A percentile compares a stretch with the other conserved stretches of the same genome.
These are phyloP conservation scores for Panicum hallii DNA, from an alignment of 202 grass and related monocot genomes.

Conservation along the genomic window DNA sequence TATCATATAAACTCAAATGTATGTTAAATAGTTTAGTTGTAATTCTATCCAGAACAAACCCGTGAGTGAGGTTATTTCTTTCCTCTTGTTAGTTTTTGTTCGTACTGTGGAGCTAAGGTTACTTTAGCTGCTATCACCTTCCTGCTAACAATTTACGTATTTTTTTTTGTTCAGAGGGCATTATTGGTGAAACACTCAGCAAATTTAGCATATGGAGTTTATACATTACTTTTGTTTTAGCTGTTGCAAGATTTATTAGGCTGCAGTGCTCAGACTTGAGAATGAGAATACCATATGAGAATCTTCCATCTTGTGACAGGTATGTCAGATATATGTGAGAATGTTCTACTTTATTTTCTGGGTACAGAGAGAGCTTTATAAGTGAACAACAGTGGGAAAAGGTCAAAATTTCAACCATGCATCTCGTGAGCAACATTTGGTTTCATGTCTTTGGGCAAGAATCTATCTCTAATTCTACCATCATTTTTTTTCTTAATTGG, in stretches of 20 bases:
- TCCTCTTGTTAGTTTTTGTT: slow-evolving; percentile 13
- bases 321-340: slow-evolving; percentile 44
- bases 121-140: slow-evolving; percentile 2
- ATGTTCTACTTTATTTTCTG: slow-evolving; percentile 4
- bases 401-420: neutral
- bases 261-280: slow-evolving; percentile 97
- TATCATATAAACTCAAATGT: neutral
- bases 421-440: neutral
- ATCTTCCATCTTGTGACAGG: slow-evolving; percentile 99
- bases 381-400: slow-evolving; percentile 20
- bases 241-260: slow-evolving; percentile 98
- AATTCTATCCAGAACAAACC: neutral
- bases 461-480: neutral
- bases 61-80: neutral
- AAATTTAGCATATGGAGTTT: slow-evolving; percentile 99
- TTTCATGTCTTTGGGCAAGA: neutral
- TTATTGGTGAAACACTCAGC: slow-evolving; percentile 98
- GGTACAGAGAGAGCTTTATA: neutral
- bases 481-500: neutral
- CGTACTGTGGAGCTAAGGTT: neutral
- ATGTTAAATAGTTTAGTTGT: slow-evolving; percentile 13
- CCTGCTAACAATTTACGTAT: slow-evolving; percentile 12
- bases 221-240: slow-evolving; percentile 98
- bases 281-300: slow-evolving; percentile 99
- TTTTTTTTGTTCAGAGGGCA: slow-evolving; percentile 76